Evolutionary conservation across 805 yeast species (phyloP).

Genomic region (Zygoascus flipseniorum): DNA sequence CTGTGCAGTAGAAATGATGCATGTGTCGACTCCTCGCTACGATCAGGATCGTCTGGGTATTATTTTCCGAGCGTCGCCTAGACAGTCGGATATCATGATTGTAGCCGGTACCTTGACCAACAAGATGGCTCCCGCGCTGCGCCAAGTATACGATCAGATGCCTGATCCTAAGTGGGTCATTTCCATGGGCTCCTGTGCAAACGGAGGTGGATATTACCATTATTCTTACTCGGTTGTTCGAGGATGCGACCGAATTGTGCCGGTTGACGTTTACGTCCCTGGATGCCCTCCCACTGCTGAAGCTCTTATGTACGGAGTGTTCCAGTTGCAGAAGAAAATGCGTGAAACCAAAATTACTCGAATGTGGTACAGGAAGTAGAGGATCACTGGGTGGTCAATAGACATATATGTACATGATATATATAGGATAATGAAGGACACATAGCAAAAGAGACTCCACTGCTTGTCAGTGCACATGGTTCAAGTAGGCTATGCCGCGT

Average conservation of each 20-base stretch:
- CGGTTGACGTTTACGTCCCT: constrained; percentile 85
- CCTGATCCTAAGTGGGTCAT: constrained; percentile 93
- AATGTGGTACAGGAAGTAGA: constrained; percentile 68
- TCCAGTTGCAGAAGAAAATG: constrained; percentile 86
- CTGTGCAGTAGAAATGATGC: constrained; percentile 96
- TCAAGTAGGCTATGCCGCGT: no score
- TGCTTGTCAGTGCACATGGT: no score
- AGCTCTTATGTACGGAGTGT: constrained; percentile 84
- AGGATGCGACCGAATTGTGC: constrained; percentile 82
- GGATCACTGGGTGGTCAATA: no score
- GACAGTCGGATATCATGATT: constrained; percentile 87
- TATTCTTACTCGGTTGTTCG: constrained; percentile 83
- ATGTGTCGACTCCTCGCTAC: constrained; percentile 80
- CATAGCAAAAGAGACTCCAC: no score
- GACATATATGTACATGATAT: no score
- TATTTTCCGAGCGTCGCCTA: constrained; percentile 88
- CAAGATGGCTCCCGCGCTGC: constrained; percentile 88
- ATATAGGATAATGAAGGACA: no score
- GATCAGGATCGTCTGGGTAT: constrained; percentile 90
- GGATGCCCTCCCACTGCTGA: constrained; percentile 92
- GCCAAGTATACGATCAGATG: constrained; percentile 92
- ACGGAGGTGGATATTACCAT: constrained; percentile 90
- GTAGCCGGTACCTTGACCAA: constrained; percentile 88
- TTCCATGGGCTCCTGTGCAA: constrained; percentile 91
- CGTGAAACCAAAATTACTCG: constrained; percentile 71